Base-by-base conservation (phyloP, 148 eudicot genomes). In the Rhododendron henanense region DNA sequence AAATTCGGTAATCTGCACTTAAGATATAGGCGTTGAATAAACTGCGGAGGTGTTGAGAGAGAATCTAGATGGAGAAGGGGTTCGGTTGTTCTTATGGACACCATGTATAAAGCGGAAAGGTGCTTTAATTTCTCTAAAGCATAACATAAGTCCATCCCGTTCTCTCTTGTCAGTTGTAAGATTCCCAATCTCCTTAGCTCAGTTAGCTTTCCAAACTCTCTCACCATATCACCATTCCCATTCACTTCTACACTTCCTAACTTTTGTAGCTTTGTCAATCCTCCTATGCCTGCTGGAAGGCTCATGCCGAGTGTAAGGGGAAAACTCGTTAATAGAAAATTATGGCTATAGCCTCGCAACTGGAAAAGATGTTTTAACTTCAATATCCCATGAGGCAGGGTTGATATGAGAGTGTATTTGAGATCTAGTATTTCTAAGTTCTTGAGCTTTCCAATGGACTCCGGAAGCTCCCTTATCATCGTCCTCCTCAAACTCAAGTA, bases 341-440 rank as follows among this genome's bases (percentile, higher is more conserved):
- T 81, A 11, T 65, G 0, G 15, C 1, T 0, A 55, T 53, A 84
- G 15, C 44, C 79, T 11, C 63, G 81, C 51, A 84, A 48, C 63
- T 84, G 81, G 37, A 13, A 25, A 21, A 84, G 81, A 10, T 78
- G 48, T 35, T 39, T 53, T 6, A 84, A 78, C 16, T 84, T 51
- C 23, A 76, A 53, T 67, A 84, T 55, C 86, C 63, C 81, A 21
- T 16, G 31, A 35, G 86, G 86, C 81, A 84, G 19, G 37, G 28
- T 39, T 33, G 74, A 74, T 41, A 76, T 61, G 19, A 0, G 1
- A 48, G 79, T 33, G 50, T 5, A 2, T 55, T 84, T 84, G 53
- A 84, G 81, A 47, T 84, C 86, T 41, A 84, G 80, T 84, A 78
- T 84, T 76, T 84, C 81, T n/a, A 84, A 75, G 35, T 74, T 74